phyloP scores from a whole-genome alignment of 2,329 filamentous ascomycete genomes.

The Ceratocystis destructans region DNA sequence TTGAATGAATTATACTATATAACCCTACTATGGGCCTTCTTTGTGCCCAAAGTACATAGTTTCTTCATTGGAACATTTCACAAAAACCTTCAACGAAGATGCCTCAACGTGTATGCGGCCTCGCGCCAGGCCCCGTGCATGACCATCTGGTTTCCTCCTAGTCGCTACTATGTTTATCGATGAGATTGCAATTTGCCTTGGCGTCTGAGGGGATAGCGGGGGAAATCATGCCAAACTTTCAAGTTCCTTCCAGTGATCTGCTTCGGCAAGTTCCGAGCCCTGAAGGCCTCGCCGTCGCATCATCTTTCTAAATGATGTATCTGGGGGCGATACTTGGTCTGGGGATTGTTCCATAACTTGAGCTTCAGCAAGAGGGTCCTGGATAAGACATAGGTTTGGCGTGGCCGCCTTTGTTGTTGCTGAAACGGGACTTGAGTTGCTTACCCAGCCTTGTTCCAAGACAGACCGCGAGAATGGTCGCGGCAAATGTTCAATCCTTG shows the following conservation, averaged over 20 bases:
- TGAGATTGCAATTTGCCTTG: not conserved
- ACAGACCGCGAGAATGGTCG: not conserved
- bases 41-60: too few relatives aligned
- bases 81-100: not conserved
- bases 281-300: not conserved
- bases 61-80: not conserved
- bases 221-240: not conserved
- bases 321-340: not conserved
- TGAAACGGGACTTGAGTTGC: not conserved
- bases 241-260: slow-evolving; percentile 10
- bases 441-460: not conserved
- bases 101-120: not conserved
- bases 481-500: not conserved
- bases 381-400: not conserved
- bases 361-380: not conserved
- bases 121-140: not conserved
- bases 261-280: not conserved
- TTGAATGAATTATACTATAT: too few relatives aligned
- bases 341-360: not conserved
- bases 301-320: not conserved
- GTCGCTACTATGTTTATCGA: not conserved
- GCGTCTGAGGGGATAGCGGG: not conserved
- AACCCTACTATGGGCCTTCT: too few relatives aligned
- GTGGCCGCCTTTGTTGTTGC: not conserved
- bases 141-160: not conserved